Base-by-base conservation (phyloP, 1,284 basidiomycete genomes). In the Porodaedalea pini region DNA sequence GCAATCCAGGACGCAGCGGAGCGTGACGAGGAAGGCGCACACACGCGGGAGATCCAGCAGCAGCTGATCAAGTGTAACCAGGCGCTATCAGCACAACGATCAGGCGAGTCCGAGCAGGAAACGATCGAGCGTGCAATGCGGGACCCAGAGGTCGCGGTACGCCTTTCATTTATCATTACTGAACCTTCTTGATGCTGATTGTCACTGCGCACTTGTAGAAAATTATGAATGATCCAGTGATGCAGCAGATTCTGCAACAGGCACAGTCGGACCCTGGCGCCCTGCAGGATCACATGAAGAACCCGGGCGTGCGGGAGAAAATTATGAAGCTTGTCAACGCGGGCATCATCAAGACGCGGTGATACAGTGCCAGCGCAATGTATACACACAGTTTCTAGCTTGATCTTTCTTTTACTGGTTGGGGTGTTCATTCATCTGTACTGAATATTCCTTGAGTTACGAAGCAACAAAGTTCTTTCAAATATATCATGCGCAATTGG, bases 221-320 rank as follows among this genome's bases (percentile, higher is more conserved):
- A 59, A 94, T 93, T 66, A 92, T 94, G 89, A 76, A 73, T 65
- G 92, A 94, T 71, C 91, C 91, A 6, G 77, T 94, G 61, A 94
- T 95, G 90, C 90, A 94, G 74, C 86, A 88, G 66, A 98, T 99
- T 65, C 73, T 99, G 65, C 88, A 95, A 70, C 95, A 99, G 75
- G 94, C 94, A 3, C 97, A 99, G 74, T 70, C 76, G 49, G 88
- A 98, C 73, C 96, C 97, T 2, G 78, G 83, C 31, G 93, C 94
- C 15, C 75, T 99, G 60, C 90, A 94, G 73, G 93, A 98, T 64
- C 96, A 99, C 75, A 92, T 99, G 90, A 94, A 95, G 83, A 98
- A 96, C 69, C 91, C 93, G 6, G 77, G 81, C 57, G 86, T 97
- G 45, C 79, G 84, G 53, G 74, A 81, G 61, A 97, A 97, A 78